Conservation (phyloP, 164 flowering plant species). For the Macadamia integrifolia region DNA sequence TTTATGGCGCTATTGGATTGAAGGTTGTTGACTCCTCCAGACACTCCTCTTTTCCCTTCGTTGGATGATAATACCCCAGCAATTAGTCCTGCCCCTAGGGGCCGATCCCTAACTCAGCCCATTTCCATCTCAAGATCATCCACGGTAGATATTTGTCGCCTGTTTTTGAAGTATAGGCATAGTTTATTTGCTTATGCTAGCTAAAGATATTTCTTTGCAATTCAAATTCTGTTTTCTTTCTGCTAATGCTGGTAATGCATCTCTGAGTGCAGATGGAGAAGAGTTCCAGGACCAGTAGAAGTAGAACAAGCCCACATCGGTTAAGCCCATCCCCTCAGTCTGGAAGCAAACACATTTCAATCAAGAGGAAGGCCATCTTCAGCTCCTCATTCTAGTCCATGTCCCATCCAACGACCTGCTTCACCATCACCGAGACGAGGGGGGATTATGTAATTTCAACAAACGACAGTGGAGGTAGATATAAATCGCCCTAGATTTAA, state of each 20-base stretch:
- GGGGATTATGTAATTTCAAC: no score
- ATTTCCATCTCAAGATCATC: constrained; percentile 78
- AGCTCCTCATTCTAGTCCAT: constrained; percentile 62
- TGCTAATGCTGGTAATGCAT: neutral
- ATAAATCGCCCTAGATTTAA: no score
- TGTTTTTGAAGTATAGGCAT: neutral
- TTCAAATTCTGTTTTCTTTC: neutral
- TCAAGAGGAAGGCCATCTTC: constrained; percentile 73
- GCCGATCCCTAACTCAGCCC: constrained; percentile 80
- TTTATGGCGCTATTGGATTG: constrained; percentile 8
- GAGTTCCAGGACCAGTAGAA: constrained; percentile 61
- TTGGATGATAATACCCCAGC: constrained; percentile 74
- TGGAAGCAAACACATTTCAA: constrained; percentile 31
- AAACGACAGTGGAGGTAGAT: no score
- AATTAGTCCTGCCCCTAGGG: constrained; percentile 43
- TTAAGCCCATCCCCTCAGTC: constrained; percentile 84
- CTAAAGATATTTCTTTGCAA: neutral
- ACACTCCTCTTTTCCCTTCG: constrained; percentile 89
- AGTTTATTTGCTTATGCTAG: constrained; percentile 1
- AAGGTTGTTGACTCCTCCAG: constrained; percentile 98
- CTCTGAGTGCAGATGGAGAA: constrained; percentile 58
- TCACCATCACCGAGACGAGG: constrained; percentile 38
- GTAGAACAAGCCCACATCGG: constrained; percentile 89
- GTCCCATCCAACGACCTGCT: constrained; percentile 29
- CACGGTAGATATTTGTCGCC: constrained; percentile 39